Conservation (phyloP, 805 yeast species). For the Pichia phayaonensis region DNA sequence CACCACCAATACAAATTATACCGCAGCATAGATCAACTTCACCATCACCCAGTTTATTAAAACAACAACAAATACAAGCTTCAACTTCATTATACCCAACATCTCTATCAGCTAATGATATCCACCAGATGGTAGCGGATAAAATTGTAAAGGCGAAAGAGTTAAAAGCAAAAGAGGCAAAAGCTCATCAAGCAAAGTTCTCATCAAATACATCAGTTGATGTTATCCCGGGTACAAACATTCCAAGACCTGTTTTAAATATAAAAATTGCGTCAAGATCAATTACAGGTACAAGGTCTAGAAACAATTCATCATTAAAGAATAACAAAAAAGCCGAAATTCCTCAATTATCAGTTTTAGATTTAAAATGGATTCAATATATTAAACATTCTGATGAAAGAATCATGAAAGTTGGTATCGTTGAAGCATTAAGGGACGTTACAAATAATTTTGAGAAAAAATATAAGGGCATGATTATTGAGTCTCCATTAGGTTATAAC, state of each 20-base stretch:
- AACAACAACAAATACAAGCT: not conserved
- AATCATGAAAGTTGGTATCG: slow-evolving; percentile 48
- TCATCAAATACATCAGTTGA: slow-evolving; percentile 19
- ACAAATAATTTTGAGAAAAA: slow-evolving; percentile 50
- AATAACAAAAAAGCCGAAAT: slow-evolving; percentile 22
- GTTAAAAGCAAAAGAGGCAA: not conserved
- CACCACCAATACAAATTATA: not conserved
- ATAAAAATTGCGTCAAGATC: slow-evolving; percentile 21
- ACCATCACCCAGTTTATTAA: not conserved
- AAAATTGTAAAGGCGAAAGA: slow-evolving; percentile 4
- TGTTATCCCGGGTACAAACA: slow-evolving; percentile 53
- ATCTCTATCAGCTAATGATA: not conserved
- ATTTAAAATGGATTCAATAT: slow-evolving; percentile 51
- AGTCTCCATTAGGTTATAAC: slow-evolving; percentile 48
- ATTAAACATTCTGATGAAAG: slow-evolving; percentile 53
- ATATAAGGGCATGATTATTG: slow-evolving; percentile 48
- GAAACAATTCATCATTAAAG: slow-evolving; percentile 8
- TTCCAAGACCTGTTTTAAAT: slow-evolving; percentile 43
- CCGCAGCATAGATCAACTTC: not conserved
- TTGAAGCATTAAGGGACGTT: slow-evolving; percentile 36
- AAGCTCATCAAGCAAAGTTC: not conserved
- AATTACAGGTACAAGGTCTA: slow-evolving; percentile 9
- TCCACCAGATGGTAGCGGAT: slow-evolving; percentile 5
- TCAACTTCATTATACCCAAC: not conserved
- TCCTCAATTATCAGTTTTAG: slow-evolving; percentile 44